Conservation (phyloP, 1,284 basidiomycete genomes). For the Papiliotrema laurentii region DNA sequence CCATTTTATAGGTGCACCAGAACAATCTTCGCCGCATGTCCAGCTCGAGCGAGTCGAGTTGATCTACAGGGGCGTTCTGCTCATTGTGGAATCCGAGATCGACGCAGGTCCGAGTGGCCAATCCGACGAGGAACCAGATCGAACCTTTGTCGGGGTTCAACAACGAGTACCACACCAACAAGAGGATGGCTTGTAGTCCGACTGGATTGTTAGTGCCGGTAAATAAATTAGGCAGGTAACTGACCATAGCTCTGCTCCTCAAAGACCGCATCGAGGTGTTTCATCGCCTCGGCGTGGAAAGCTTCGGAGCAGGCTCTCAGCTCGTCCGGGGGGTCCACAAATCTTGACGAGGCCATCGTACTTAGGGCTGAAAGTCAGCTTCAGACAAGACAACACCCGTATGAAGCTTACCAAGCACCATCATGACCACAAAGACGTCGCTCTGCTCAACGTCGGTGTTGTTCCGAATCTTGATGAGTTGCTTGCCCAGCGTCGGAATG, state of each 20-base stretch:
- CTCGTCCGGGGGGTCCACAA: constrained; percentile 48
- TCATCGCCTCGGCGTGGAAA: constrained; percentile 49
- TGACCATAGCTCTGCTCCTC: constrained; percentile 44
- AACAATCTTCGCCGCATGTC: constrained; percentile 49
- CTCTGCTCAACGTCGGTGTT: constrained; percentile 40
- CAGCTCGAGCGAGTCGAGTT: constrained; percentile 46
- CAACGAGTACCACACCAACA: constrained; percentile 48
- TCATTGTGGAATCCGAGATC: constrained; percentile 50
- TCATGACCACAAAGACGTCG: constrained; percentile 50
- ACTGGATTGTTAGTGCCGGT: constrained; percentile 15
- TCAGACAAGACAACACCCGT: neutral
- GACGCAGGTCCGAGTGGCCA: constrained; percentile 48
- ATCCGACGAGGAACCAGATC: constrained; percentile 49
- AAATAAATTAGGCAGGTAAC: neutral
- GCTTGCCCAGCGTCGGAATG: constrained; percentile 47
- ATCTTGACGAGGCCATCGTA: constrained; percentile 49
- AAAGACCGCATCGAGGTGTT: constrained; percentile 48
- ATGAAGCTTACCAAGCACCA: constrained; percentile 43
- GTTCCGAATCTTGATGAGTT: constrained; percentile 41
- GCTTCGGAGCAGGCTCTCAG: constrained; percentile 49
- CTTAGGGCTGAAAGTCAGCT: constrained; percentile 35
- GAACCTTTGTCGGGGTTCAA: constrained; percentile 50
- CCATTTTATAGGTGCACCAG: constrained; percentile 50
- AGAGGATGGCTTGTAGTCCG: constrained; percentile 48
- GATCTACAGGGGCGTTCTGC: constrained; percentile 40